Base-by-base conservation (phyloP, 495 filamentous ascomycete species). In the Hypoxylon lenormandii region DNA sequence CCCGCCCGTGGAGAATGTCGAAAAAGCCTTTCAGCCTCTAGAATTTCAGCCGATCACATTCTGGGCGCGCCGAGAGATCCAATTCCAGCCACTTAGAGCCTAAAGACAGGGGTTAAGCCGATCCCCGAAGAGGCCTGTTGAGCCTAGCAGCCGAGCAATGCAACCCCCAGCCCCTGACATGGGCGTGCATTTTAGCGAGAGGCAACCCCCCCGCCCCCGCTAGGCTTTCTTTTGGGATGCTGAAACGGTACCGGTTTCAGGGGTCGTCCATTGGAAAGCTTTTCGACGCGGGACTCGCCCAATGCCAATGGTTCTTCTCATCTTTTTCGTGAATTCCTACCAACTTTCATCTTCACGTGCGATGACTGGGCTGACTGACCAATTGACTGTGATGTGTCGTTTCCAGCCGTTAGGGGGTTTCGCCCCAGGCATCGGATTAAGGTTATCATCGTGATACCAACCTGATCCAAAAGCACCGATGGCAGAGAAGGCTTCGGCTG, bases 211-310 rank as follows among this genome's bases (percentile, higher is more conserved):
- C 60, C 55, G 43, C 60, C 54, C 50, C 54, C 60, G 40, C 56
- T 19, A 42, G 38, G 45, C 57, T 58, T n/a, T n/a, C n/a, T n/a
- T n/a, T n/a, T 53, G 19, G 52, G 58, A 60, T 23, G 54, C 18
- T 72, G 69, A 72, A 72, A 72, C 69, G 1, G 23, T 43, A 38
- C 60, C 60, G 50, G 69, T 69, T 68, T 72, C 69, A 72, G 64
- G 57, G 64, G 43, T 43, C 30, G 26, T 46, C 33, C 38, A 70
- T 28, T 50, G 55, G 38, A 48, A 54, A 18, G 30, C 12, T 52
- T 28, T 53, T 33, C 49, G 47, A 66, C 54, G 63, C 53, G 37
- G 28, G 23, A 51, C 7, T 22, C 18, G n/a, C 30, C 10, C 6
- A 33, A 33, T 33, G 4, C 30, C 52, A 50, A 46, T 50, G n/a